These are phyloP conservation scores for Crithidia thermophila DNA, from an alignment of 208 protist species.

Conservation along the genomic window DNA sequence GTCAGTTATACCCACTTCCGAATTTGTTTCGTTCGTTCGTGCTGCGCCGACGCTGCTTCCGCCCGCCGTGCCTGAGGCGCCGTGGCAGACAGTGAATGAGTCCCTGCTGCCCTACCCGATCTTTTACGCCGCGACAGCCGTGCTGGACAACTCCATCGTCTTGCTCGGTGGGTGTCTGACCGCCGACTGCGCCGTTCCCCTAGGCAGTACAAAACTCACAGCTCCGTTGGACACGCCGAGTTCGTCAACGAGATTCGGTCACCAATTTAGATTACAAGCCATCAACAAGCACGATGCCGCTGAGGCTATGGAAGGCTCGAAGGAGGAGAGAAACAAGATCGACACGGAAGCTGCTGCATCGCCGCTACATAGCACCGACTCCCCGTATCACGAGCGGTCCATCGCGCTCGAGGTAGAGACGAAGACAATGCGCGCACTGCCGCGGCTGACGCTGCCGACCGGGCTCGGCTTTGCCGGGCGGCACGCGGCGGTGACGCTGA, in stretches of 20 bases:
- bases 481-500: conserved; percentile 34
- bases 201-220: too few species aligned
- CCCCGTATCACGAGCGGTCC: conserved; percentile 29
- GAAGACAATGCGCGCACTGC: conserved; percentile 2
- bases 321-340: too few species aligned
- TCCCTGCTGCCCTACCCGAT: conserved; percentile 34
- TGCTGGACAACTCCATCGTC: conserved; percentile 28
- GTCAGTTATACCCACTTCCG: neutral
- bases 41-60: neutral
- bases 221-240: neutral
- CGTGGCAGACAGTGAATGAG: conserved; percentile 27
- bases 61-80: conserved; percentile 13
- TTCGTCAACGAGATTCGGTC: too few species aligned
- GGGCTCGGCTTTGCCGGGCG: conserved; percentile 31
- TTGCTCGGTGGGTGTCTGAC: conserved; percentile 29
- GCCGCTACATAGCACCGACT: neutral
- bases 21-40: neutral
- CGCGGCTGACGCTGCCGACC: conserved; percentile 15
- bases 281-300: too few species aligned
- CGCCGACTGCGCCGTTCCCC: conserved; percentile 15
- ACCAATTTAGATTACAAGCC: too few species aligned
- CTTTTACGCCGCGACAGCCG: conserved; percentile 30
- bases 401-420: conserved; percentile 21
- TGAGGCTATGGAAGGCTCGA: too few species aligned
- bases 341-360: neutral